Percentiles rank a stretch among this genome's conserved stretches.
phyloP scores from a whole-genome alignment of 345 rosid species.

The Crucihimalaya himalaica region DNA sequence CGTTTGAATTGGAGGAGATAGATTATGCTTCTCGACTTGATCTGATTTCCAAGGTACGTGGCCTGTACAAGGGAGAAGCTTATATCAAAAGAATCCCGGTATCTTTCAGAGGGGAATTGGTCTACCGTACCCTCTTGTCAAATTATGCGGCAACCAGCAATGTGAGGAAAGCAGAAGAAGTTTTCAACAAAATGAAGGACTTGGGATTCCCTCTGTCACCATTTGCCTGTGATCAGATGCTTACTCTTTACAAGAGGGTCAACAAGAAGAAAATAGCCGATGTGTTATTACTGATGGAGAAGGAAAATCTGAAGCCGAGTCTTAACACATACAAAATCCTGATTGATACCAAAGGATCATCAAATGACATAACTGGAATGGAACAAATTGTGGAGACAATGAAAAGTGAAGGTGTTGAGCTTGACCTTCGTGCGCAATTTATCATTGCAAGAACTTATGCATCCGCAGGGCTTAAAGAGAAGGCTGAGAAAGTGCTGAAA shows the following conservation, averaged over 20 bases:
- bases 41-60: slow-evolving; percentile 71
- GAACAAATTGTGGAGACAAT: slow-evolving; percentile 76
- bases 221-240: slow-evolving; percentile 85
- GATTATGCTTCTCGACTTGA: slow-evolving; percentile 84
- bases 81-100: slow-evolving; percentile 62
- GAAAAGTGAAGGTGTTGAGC: slow-evolving; percentile 85
- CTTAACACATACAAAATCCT: slow-evolving; percentile 64
- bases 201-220: slow-evolving; percentile 63
- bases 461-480: slow-evolving; percentile 62
- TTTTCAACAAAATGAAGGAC: slow-evolving; percentile 88
- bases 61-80: slow-evolving; percentile 61
- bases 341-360: slow-evolving; percentile 70
- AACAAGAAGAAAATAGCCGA: slow-evolving; percentile 91
- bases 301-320: slow-evolving; percentile 75
- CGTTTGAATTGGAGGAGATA: slow-evolving; percentile 55
- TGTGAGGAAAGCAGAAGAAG: slow-evolving; percentile 67
- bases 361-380: slow-evolving; percentile 78
- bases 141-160: slow-evolving; percentile 49
- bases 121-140: slow-evolving; percentile 72
- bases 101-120: slow-evolving; percentile 67
- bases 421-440: slow-evolving; percentile 49
- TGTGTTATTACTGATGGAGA: slow-evolving; percentile 81
- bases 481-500: slow-evolving; percentile 63
- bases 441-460: slow-evolving; percentile 68
- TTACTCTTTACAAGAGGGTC: slow-evolving; percentile 70